phyloP scores from a whole-genome alignment of 345 rosid genomes.

The Nasturtium officinale region DNA sequence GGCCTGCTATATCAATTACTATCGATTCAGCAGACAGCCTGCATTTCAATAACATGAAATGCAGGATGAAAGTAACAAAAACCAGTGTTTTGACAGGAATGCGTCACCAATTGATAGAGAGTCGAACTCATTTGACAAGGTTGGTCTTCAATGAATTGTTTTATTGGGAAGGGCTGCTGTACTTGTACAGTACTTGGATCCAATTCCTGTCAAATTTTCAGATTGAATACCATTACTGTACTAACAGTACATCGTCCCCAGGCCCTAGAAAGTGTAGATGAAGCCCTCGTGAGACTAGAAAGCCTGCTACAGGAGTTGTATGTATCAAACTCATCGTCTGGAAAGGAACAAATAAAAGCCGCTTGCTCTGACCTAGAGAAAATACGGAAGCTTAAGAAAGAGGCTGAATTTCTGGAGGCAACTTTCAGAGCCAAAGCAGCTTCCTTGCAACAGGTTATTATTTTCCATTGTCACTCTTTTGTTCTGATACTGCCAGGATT shows the following conservation, averaged over 20 bases:
- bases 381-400: conserved; percentile 95
- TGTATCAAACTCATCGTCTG: conserved; percentile 71
- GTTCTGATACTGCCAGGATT: conserved; percentile 3
- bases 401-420: conserved; percentile 95
- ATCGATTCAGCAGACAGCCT: not conserved
- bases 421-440: conserved; percentile 91
- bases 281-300: conserved; percentile 81
- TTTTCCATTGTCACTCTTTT: conserved; percentile 14
- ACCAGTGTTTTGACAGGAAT: conserved; percentile 41
- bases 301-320: conserved; percentile 81
- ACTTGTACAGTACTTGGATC: conserved; percentile 19
- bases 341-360: conserved; percentile 88
- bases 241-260: conserved; percentile 42
- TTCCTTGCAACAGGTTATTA: conserved; percentile 73
- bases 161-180: not conserved
- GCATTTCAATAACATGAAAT: conserved; percentile 17
- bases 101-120: conserved; percentile 51
- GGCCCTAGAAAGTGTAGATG: conserved; percentile 96
- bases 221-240: conserved; percentile 28
- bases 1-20: conserved; percentile 6
- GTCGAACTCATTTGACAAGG: conserved; percentile 85
- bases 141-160: conserved; percentile 34
- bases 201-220: conserved; percentile 10
- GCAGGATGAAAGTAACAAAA: conserved; percentile 52
- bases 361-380: conserved; percentile 99